A percentile compares a stretch with the other conserved stretches of the same genome.
Conservation (phyloP, 2,329 filamentous ascomycete species). For the Xylaria sp. region DNA sequence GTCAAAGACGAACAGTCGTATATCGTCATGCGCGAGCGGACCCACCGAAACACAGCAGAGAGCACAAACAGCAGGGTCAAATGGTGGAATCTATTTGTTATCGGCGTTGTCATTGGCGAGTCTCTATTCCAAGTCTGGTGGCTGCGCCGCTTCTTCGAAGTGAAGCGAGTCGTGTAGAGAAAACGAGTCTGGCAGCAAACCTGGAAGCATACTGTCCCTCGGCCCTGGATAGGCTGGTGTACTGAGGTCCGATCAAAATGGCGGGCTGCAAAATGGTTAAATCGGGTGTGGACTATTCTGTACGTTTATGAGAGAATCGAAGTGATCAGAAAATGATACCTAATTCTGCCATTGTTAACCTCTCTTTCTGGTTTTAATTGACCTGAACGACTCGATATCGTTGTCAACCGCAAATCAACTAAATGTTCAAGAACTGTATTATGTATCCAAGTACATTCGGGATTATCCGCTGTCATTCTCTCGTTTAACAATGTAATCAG, state of each 20-base stretch:
- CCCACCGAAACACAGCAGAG: constrained; percentile 97
- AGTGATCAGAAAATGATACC: constrained; percentile 28
- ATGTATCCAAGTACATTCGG: neutral
- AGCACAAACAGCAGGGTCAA: constrained; percentile 97
- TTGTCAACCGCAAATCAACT: neutral
- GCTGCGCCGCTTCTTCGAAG: constrained; percentile 97
- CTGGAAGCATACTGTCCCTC: constrained; percentile 12
- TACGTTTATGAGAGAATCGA: constrained; percentile 30
- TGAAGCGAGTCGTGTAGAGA: constrained; percentile 67
- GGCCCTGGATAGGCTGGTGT: constrained; percentile 35
- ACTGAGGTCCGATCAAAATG: constrained; percentile 30
- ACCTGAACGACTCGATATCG: neutral
- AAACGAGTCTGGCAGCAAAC: neutral
- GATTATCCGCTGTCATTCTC: neutral
- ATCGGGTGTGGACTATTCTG: constrained; percentile 23
- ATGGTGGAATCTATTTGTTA: constrained; percentile 99
- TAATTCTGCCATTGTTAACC: neutral
- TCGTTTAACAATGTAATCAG: neutral
- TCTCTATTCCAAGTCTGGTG: constrained; percentile 99
- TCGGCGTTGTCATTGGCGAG: constrained; percentile 85
- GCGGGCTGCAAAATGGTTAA: constrained; percentile 27
- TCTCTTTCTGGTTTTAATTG: neutral
- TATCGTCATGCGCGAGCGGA: constrained; percentile 92
- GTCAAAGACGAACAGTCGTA: constrained; percentile 99
- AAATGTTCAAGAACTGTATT: neutral